Percentiles rank a stretch among this genome's conserved stretches.
These are phyloP conservation scores for Lachnellula cervina DNA, from an alignment of 2,329 filamentous ascomycete genomes.

Conservation along the genomic window DNA sequence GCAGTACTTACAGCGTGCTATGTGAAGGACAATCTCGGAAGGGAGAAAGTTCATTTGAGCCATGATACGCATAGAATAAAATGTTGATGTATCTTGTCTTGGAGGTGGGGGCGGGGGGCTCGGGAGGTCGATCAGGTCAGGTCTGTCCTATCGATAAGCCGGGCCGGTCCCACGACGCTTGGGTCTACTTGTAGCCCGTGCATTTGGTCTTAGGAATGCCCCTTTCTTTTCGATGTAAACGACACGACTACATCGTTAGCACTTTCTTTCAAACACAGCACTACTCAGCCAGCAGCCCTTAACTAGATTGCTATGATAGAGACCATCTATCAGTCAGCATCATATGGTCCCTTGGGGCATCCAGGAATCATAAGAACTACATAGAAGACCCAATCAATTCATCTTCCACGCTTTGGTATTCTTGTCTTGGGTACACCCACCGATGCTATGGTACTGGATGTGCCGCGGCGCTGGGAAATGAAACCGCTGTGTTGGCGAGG, in stretches of 20 bases:
- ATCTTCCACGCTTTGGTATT: too few relatives aligned
- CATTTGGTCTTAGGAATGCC: not conserved
- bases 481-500: too few relatives aligned
- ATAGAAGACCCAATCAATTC: too few relatives aligned
- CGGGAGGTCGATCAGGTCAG: not conserved
- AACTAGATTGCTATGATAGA: not conserved
- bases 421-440: too few relatives aligned
- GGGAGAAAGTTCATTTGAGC: conserved; percentile 25
- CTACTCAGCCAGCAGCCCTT: not conserved
- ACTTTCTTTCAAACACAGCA: not conserved
- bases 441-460: too few relatives aligned
- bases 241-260: not conserved
- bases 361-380: too few relatives aligned
- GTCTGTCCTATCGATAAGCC: conserved; percentile 3
- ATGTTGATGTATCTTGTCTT: not conserved
- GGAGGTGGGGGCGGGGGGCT: not conserved
- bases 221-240: not conserved
- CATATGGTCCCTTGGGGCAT: too few relatives aligned
- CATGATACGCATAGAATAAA: conserved; percentile 1
- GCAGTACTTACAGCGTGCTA: conserved; percentile 21
- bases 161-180: not conserved
- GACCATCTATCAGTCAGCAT: too few relatives aligned
- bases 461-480: too few relatives aligned
- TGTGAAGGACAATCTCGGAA: conserved; percentile 29
- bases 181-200: not conserved